Conservation (phyloP, 495 filamentous ascomycete genomes). For the Penicillium tannophilum region DNA sequence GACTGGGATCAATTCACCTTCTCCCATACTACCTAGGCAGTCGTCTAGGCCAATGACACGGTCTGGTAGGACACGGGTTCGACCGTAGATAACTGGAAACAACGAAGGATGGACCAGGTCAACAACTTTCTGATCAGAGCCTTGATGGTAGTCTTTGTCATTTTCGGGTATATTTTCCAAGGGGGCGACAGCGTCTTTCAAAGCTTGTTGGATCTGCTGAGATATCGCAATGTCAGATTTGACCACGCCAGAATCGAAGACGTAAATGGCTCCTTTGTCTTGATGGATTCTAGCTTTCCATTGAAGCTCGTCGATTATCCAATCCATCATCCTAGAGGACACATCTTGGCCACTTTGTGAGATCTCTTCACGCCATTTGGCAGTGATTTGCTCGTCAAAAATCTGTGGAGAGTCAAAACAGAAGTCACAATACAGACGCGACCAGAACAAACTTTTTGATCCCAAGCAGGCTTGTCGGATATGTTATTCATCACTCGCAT, state of each 20-base stretch:
- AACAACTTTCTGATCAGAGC: conserved; percentile 55
- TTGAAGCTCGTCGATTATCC: conserved; percentile 52
- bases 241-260: conserved; percentile 36
- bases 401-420: conserved; percentile 17
- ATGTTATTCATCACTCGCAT: conserved; percentile 39
- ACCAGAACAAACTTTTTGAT: conserved; percentile 40
- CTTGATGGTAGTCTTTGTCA: conserved; percentile 61
- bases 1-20: conserved; percentile 35
- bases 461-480: conserved; percentile 51
- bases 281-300: conserved; percentile 39
- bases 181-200: conserved; percentile 25
- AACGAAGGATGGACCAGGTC: conserved; percentile 64
- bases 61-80: conserved; percentile 45
- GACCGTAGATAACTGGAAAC: conserved; percentile 60
- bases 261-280: conserved; percentile 33
- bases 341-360: conserved; percentile 32
- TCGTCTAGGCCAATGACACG: conserved; percentile 39
- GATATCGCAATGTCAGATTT: conserved; percentile 41
- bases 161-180: conserved; percentile 49
- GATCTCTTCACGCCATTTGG: conserved; percentile 42
- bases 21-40: conserved; percentile 40
- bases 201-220: conserved; percentile 20
- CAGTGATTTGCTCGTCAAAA: conserved; percentile 46
- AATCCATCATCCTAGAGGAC: conserved; percentile 50
- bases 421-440: not conserved